These are phyloP conservation scores for Botrytis sinoallii DNA, from an alignment of 2,329 filamentous ascomycete genomes.

Conservation along the genomic window DNA sequence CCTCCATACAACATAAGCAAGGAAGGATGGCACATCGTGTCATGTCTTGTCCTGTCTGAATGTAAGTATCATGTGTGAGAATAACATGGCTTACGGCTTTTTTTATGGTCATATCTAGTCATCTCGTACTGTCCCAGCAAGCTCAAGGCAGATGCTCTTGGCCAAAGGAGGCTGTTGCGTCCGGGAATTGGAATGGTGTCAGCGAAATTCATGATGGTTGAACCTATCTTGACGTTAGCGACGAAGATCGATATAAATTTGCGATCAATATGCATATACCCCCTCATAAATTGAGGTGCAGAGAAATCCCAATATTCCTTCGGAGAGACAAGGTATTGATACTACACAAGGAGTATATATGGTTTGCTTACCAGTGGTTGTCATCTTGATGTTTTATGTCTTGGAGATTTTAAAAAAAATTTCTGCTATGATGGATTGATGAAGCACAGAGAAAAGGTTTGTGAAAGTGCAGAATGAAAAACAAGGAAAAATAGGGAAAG, in stretches of 20 bases:
- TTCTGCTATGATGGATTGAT: background rate
- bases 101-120: background rate
- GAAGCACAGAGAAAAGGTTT: background rate
- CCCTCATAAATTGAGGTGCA: background rate
- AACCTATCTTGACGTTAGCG: background rate
- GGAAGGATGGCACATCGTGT: background rate
- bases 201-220: background rate
- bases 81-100: background rate
- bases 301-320: background rate
- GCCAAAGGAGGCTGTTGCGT: accelerated
- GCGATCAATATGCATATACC: background rate
- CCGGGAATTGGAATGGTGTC: background rate
- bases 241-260: background rate
- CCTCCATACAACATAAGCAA: background rate
- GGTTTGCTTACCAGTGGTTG: background rate
- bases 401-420: background rate
- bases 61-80: background rate
- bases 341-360: background rate
- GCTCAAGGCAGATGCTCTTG: background rate
- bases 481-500: background rate
- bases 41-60: background rate
- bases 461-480: background rate
- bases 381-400: background rate
- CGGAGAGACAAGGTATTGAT: background rate
- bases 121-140: background rate